Base-by-base conservation (phyloP, 2,329 filamentous ascomycete species). In the Trichoderma gracile region DNA sequence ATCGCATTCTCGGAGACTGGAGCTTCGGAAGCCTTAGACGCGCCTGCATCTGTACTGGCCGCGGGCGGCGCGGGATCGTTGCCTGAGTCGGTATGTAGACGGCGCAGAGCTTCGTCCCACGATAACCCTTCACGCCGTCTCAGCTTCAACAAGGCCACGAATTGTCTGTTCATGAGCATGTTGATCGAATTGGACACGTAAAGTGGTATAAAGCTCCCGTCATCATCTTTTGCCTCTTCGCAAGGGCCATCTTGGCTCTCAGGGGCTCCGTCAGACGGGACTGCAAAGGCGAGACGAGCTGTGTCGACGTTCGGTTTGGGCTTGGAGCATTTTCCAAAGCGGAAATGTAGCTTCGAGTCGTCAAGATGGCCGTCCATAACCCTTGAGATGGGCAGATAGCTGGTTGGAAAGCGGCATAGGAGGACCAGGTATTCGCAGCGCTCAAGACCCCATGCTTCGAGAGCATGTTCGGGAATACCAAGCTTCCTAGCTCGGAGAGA, bases 151-250 rank as follows among this genome's bases (percentile, higher is more conserved):
- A 94, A 78, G 1, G 77, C 74, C 10, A 89, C 70, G 38, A 96
- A 87, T 17, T 86, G 82, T 10, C 85, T 80, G 56, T 89, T 86
- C 65, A 96, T 79, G 1, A 75, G 65, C 8, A 65, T 56, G 61
- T 91, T 84, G 3, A 96, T 77, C 0, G 91, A 89, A 50, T 82
- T 83, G 3, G 90, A 92, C 67, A 96, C 89, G 73, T 92, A 90
- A 23, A 89, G 76, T 45, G 84, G 80, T 15, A 64, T 17, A 25
- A 76, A 76, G 8, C 61, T 61, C 19, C 61, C 67, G 62, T 49
- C 33, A 12, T 17, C 61, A 68, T 19, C 43, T 19, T 56, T 21
- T 15, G 17, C 38, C 30, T 46, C 27, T 2, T 45, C 12, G 53
- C 5, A 17, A 30, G 17, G 3, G 21, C 23, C 14, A 12, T 10